Evolutionary conservation across 129 eudicot genomes (phyloP), one percentile per base, ranked within the genome.

Genomic region (sunflower (Helianthus annuus)): DNA sequence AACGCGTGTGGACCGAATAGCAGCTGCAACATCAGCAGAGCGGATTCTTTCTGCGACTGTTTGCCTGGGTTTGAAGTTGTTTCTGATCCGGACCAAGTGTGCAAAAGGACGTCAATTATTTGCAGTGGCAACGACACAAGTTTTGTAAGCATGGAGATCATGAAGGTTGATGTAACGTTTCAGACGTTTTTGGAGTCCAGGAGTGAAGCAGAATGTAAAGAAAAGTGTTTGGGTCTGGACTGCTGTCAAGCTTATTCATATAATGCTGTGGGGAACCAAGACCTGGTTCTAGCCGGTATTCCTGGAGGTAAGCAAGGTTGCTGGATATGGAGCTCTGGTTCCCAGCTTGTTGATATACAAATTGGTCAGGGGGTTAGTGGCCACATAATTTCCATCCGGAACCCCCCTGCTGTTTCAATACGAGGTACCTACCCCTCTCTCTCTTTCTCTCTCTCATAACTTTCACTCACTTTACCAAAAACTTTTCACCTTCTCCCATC

Each of bases 221-320:
- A 74, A 10, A 75, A 73, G 78, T 84, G 88, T 65, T 64, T 80
- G n/a, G 72, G 57, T 7, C 49, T 77, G 12, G 81, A 83, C 46
- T 39, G 75, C 11, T 84, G 88, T 68, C 73, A 80, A 68, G 88
- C 88, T 7, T 84, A 84, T 49, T 68, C 79, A 5, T 80, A 73
- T 44, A 40, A 39, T 52, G 70, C 27, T 52, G 72, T 64, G 16
- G 71, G 71, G 66, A 59, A 79, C 66, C 56, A 54, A 5, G 79
- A 73, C 14, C 40, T 68, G 66, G 75, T 53, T 57, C 65, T 12
- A 16, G 65, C 70, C 6, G 79, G 83, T 19, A 65, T 74, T 16
- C 76, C 83, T 3, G 79, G 75, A 51, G 71, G 83, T 3, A 79
- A 79, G 70, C 66, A 73, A 36, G 78, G 74, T 7, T 84, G 88